phyloP scores from a whole-genome alignment of 164 flowering plant species.

The Magnolia officinalis region DNA sequence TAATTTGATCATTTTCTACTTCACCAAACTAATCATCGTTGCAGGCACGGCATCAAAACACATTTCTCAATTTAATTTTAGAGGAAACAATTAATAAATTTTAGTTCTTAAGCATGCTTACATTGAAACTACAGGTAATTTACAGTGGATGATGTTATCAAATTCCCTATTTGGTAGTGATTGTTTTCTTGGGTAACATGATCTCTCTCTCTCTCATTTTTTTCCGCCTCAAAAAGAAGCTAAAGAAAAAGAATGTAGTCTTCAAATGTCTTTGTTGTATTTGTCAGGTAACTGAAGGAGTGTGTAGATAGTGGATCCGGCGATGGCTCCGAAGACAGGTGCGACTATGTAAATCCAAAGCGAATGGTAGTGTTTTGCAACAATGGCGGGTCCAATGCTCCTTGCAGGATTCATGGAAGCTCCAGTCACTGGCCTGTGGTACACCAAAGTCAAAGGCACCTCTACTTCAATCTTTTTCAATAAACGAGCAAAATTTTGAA shows the following conservation, averaged over 20 bases:
- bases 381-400: constrained; percentile 35
- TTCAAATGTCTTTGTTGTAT: constrained; percentile 16
- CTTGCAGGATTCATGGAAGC: constrained; percentile 46
- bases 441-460: background rate
- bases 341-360: constrained; percentile 28
- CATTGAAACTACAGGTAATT: no score
- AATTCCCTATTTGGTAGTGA: no score
- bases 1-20: no score
- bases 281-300: constrained; percentile 9
- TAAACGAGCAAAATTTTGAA: background rate
- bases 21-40: no score
- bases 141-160: no score
- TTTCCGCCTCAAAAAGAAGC: no score
- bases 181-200: no score
- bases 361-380: constrained; percentile 4
- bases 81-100: no score
- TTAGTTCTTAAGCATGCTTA: no score
- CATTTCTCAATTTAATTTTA: no score
- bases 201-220: no score
- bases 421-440: constrained; percentile 22
- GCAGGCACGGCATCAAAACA: no score
- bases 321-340: constrained; percentile 15
- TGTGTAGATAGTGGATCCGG: constrained; percentile 9
- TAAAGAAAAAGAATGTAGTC: constrained; percentile 14
- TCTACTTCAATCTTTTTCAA: background rate